Percentiles rank a stretch among this genome's conserved stretches.
These are phyloP conservation scores for Podospora comata DNA, from an alignment of 495 filamentous ascomycete species.

Conservation along the genomic window DNA sequence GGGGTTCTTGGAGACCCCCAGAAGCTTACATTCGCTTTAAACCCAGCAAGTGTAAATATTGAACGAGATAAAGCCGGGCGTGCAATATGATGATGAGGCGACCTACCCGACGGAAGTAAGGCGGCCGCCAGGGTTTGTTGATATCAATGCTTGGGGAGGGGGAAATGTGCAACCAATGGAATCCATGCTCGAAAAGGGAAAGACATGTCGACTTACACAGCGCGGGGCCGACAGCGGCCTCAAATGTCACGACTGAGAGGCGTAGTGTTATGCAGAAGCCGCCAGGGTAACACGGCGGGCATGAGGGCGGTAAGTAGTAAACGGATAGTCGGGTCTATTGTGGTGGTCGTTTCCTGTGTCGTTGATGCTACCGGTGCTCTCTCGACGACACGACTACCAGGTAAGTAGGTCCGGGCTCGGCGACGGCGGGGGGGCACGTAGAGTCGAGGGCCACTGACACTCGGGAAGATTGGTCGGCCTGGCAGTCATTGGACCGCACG, in stretches of 20 bases:
- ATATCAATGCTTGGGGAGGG: not conserved
- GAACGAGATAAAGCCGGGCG: not conserved
- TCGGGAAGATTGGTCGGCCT: not conserved
- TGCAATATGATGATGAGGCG: slow-evolving; percentile 3
- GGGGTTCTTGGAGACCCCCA: not conserved
- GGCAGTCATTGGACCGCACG: not conserved
- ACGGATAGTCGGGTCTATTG: no score
- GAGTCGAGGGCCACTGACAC: not conserved
- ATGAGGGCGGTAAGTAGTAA: not conserved
- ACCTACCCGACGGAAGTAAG: not conserved
- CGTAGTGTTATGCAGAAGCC: not conserved
- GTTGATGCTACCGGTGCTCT: not conserved
- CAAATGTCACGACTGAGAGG: slow-evolving; percentile 1
- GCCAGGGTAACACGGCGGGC: not conserved
- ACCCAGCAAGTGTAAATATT: not conserved
- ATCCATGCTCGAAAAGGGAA: slow-evolving; percentile 1
- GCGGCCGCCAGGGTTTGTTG: slow-evolving; percentile 8
- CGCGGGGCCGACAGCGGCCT: not conserved
- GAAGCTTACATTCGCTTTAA: not conserved
- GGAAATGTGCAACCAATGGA: not conserved
- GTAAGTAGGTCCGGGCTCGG: not conserved
- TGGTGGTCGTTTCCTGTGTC: no score
- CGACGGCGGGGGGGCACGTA: not conserved
- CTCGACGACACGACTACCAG: not conserved
- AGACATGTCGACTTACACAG: not conserved